Percentiles rank a stretch among this genome's conserved stretches.
Evolutionary conservation across 2,329 filamentous ascomycete genomes (phyloP).

Genomic region (Leptographium lundbergii): DNA sequence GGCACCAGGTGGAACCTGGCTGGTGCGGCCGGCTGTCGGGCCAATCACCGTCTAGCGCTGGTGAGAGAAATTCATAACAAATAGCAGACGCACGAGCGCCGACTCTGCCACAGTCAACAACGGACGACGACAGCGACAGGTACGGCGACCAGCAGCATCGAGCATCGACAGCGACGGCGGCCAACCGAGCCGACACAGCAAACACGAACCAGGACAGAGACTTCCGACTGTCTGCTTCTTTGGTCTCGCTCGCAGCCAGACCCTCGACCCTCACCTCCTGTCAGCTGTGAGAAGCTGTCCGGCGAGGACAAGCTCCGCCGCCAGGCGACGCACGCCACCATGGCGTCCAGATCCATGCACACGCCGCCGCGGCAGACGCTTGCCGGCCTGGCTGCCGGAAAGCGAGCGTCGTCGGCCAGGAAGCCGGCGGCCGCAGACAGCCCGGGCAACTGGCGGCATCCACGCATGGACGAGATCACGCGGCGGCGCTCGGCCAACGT

Average conservation of each 20-base stretch:
- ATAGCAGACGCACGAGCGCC: neutral
- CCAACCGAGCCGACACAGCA: neutral
- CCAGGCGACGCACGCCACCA: neutral
- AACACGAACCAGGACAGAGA: neutral
- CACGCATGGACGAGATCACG: slow-evolving; percentile 76
- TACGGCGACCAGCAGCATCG: no score
- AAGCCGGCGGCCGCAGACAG: slow-evolving; percentile 28
- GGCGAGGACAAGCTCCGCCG: neutral
- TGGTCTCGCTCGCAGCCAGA: no score
- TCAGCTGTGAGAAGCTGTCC: no score
- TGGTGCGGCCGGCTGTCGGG: neutral
- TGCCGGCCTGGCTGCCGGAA: neutral
- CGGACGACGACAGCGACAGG: neutral
- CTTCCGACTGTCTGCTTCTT: no score
- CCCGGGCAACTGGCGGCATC: slow-evolving; percentile 83
- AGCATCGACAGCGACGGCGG: neutral
- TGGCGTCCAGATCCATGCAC: neutral
- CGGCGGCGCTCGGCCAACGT: slow-evolving; percentile 63
- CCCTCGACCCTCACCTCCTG: no score
- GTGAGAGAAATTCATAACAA: neutral
- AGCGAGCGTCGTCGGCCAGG: neutral
- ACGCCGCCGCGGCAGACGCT: neutral
- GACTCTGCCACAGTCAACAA: neutral
- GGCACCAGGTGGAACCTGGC: neutral
- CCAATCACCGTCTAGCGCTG: neutral